Conservation (phyloP, 495 filamentous ascomycete genomes). For the Lepidopterella palustris region DNA sequence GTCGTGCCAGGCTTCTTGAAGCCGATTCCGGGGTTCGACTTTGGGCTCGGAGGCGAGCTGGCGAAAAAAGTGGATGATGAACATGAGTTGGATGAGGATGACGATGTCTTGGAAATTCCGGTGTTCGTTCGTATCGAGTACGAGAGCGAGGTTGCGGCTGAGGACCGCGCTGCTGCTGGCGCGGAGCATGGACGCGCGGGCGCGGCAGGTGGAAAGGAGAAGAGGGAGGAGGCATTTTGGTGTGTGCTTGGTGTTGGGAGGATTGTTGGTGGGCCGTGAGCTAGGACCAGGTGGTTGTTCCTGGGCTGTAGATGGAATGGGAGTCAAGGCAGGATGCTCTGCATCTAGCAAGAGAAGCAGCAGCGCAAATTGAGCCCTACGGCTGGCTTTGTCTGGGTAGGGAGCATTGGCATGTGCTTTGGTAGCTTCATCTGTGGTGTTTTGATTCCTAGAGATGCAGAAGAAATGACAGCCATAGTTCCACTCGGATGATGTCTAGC, state of each 20-base stretch:
- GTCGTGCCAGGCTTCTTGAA: slow-evolving; percentile 60
- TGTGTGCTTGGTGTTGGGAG: slow-evolving; percentile 82
- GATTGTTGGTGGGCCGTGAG: slow-evolving; percentile 41
- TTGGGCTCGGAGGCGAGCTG: background rate
- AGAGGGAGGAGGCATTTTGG: slow-evolving; percentile 90
- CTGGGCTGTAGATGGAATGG: no score
- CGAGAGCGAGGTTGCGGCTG: slow-evolving; percentile 70
- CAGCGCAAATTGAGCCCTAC: no score
- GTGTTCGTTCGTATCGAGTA: slow-evolving; percentile 89
- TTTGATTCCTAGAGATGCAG: no score
- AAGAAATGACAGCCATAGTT: no score
- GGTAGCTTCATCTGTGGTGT: no score
- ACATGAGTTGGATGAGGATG: slow-evolving; percentile 55
- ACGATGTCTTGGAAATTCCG: slow-evolving; percentile 91
- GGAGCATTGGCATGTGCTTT: no score
- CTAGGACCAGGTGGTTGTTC: no score
- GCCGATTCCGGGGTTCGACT: slow-evolving; percentile 18
- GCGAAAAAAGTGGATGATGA: slow-evolving; percentile 9
- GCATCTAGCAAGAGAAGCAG: no score
- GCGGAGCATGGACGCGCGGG: slow-evolving; percentile 39
- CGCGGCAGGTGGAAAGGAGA: slow-evolving; percentile 46
- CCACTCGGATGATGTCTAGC: no score
- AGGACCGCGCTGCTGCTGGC: slow-evolving; percentile 43
- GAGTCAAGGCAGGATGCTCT: no score
- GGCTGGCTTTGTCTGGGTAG: no score